Base-by-base conservation (phyloP, 2,329 filamentous ascomycete species). In the Dactylellina haptotyla region DNA sequence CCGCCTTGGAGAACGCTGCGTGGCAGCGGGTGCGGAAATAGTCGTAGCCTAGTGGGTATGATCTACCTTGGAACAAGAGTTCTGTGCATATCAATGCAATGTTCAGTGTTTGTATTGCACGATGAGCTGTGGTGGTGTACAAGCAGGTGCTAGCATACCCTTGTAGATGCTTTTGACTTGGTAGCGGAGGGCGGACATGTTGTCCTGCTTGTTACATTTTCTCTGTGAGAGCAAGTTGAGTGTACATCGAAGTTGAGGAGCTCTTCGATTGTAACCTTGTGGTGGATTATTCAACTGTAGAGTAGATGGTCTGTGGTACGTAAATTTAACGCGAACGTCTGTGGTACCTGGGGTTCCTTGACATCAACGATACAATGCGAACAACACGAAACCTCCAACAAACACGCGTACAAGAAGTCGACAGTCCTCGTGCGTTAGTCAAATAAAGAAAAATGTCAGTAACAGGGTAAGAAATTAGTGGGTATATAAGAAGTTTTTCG, bases 11-110 rank as follows among this genome's bases (percentile, higher is more conserved):
- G 46, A 75, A 75, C 8, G 64, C 71, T n/a, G 23, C 41, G 41
- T 75, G 58, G 12, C 57, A 65, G 51, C 71, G 62, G 25, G 64
- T 63, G 51, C 71, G 71, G 51, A 75, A 75, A 43, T 75, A 75
- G 25, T 20, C 20, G 51, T 69, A 75, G 32, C 71, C 71, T 1
- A 71, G 57, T 2, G 71, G 71, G 25, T 75, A 75, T 3, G 23
- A 3, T 54, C 41, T 70, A n/a, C 71, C 71, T 41, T 71, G 65
- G 58, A 64, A 61, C 50, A 75, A 65, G 51, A 75, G 71, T 53
- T 75, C 71, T 75, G 28, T 16, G 41, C 32, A 26, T 26, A 45
- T 30, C 9, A 28, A 28, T 16, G 18, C 28, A 6, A 3, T 43
- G 18, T n/a, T 30, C 3, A n/a, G 48, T 32, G 16, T 53, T 23